Base-by-base conservation (phyloP, 352 stramenopile genomes). In the Pythium myriotylum region DNA sequence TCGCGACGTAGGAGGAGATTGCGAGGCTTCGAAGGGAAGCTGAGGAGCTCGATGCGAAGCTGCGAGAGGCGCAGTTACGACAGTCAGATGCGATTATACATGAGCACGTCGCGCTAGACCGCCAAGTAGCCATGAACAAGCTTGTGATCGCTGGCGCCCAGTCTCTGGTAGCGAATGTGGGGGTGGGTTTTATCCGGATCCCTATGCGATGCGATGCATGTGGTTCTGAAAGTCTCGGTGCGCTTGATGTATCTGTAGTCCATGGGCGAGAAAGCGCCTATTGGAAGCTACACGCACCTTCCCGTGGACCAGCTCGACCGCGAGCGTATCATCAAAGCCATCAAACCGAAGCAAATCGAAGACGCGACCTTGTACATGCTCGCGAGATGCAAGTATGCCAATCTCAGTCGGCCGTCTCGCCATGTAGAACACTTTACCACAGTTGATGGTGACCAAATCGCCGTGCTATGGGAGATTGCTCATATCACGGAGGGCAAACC, bases 251-350 rank as follows among this genome's bases (percentile, higher is more conserved):
- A n/a, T n/a, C n/a, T n/a, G 2, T 26, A 54, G 48, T 19, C 46
- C 22, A 24, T 19, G 9, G 17, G 32, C 19, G 10, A 48, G 19
- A 9, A 29, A 16, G 33, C 39, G n/a, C 50, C 50, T 10, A 17
- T 57, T 12, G 50, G 20, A 5, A 54, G 17, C 17, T 49, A 54
- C 55, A 56, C 55, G 22, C 54, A 62, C 42, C 27, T 62, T 26
- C 41, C 54, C 6, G 29, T 26, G 16, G 55, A 63, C 19, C 10
- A 22, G 35, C 8, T 32, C 6, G 19, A 53, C 14, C 54, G 54
- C 20, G 27, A 54, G n/a, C 54, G 27, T 3, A 54, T 54, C n/a
- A n/a, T 62, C 16, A 13, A 62, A 22, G 29, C 19, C 19, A 53
- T 54, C 48, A 54, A 54, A 20, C 4, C 48, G 10, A 6, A 54